Evolutionary conservation across 2,329 filamentous ascomycete species (phyloP), one percentile per base, ranked within the genome.

Genomic region (Penicillium sp.): DNA sequence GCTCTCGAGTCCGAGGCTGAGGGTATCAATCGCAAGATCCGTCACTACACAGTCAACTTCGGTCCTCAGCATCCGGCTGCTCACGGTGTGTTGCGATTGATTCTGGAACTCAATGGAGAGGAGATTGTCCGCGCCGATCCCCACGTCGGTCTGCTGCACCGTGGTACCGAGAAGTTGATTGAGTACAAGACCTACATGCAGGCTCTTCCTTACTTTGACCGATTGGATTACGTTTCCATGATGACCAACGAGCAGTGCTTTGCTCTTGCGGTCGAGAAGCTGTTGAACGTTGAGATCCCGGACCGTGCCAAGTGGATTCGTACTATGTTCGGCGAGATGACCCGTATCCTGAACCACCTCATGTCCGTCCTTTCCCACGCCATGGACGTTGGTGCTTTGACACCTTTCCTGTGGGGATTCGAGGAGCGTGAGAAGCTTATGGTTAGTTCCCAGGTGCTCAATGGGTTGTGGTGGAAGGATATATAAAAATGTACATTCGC

Each of bases 181-280:
- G 95, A 99, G 84, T 99, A 99, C 86, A 97, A 96, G 85, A 96
- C 93, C 68, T 99, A 99, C 75, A 85, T 98, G 72, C 95, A 99
- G 83, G 95, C 95, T 56, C 83, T 99, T 73, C 95, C 95, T 55
- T 99, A 99, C 83, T 99, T 99, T 75, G 95, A 99, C 80, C 91
- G 95, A 68, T 84, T 99, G 76, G 95, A 99, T 79, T 99, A 99
- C 78, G 93, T 97, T 68, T 97, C 92, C 71, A 99, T 99, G 96
- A 99, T 99, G 95, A 99, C 95, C 71, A 99, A 99, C 79, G 95
- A 99, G 84, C 95, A 99, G 80, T 96, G 92, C 74, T 99, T 91
- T 79, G 87, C 92, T 37, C 84, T 99, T 65, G 95, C 92, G 21
- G 93, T 98, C 55, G 95, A 99, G 85, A 99, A 99, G 84, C 84